phyloP scores from a whole-genome alignment of 2,329 filamentous ascomycete species.

The Colletotrichum destructivum region DNA sequence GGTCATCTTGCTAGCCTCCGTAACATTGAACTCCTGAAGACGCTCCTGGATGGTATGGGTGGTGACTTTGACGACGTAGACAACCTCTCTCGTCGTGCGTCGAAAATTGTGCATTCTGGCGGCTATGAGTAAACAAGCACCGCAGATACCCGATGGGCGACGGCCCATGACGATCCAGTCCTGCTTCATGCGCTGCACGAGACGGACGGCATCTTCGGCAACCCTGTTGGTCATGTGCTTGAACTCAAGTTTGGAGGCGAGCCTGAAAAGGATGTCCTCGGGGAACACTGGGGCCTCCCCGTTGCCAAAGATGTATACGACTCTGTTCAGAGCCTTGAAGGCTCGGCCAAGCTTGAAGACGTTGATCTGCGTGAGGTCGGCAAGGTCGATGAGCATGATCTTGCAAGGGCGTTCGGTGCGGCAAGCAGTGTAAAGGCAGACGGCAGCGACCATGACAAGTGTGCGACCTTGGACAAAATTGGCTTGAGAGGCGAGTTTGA shows the following conservation, averaged over 20 bases:
- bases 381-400: conserved; percentile 95
- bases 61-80: conserved; percentile 98
- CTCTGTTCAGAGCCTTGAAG: conserved; percentile 80
- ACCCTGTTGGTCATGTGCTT: conserved; percentile 85
- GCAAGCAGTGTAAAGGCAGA: conserved; percentile 91
- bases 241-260: conserved; percentile 93
- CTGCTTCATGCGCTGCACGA: conserved; percentile 92
- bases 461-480: conserved; percentile 91
- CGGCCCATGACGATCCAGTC: conserved; percentile 98
- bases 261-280: conserved; percentile 92
- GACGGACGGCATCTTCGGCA: conserved; percentile 87
- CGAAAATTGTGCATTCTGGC: conserved; percentile 99
- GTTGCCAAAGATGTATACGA: conserved; percentile 41
- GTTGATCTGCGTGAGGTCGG: conserved; percentile 86
- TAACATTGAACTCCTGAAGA: conserved; percentile 91
- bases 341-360: conserved; percentile 93
- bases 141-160: conserved; percentile 93
- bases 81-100: conserved; percentile 91
- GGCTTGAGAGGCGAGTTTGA: conserved; percentile 80
- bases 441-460: conserved; percentile 87
- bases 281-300: conserved; percentile 80
- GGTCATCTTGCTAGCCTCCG: conserved; percentile 86
- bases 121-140: conserved; percentile 93
- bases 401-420: conserved; percentile 84
- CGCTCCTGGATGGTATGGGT: conserved; percentile 94